Evolutionary conservation across 2,329 filamentous ascomycete genomes (phyloP).

Genomic region (Helotiales sp.): DNA sequence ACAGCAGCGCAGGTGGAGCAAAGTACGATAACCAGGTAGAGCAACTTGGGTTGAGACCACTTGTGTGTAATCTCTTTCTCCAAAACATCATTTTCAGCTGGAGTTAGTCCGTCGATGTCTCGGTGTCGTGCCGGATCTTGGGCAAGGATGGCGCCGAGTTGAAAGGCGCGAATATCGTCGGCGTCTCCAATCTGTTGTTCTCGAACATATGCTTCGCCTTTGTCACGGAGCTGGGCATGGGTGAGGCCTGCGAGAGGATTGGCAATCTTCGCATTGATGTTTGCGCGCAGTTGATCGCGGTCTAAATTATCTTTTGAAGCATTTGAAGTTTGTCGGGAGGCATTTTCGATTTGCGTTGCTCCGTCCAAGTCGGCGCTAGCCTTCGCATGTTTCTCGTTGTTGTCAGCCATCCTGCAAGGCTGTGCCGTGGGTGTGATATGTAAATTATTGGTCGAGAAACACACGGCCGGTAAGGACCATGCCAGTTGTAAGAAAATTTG

Average conservation of each 20-base stretch:
- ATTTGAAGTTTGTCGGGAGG: not conserved
- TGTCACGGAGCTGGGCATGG: constrained; percentile 50
- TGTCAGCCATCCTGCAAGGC: not conserved
- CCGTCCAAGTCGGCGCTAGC: constrained; percentile 1
- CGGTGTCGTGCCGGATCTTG: constrained; percentile 46
- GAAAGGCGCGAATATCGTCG: constrained; percentile 58
- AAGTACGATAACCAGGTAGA: constrained; percentile 65
- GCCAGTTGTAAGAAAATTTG: too few species aligned
- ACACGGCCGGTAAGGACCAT: not conserved
- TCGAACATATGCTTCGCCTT: constrained; percentile 59
- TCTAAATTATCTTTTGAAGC: not conserved
- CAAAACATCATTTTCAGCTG: constrained; percentile 57
- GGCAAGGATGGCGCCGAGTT: constrained; percentile 59
- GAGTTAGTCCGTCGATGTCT: constrained; percentile 52
- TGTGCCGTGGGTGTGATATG: not conserved
- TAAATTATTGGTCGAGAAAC: not conserved
- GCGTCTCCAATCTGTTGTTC: constrained; percentile 54
- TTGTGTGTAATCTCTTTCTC: constrained; percentile 62
- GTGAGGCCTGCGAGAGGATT: constrained; percentile 52
- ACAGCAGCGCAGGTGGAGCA: constrained; percentile 70
- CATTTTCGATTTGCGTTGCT: constrained; percentile 6
- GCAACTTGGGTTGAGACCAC: constrained; percentile 66
- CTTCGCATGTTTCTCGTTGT: not conserved
- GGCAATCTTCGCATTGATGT: constrained; percentile 49
- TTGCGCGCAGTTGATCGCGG: constrained; percentile 22